Evolutionary conservation across 345 rosid species (phyloP), one percentile per base, ranked within the genome.

Genomic region (Conringia planisiliqua): DNA sequence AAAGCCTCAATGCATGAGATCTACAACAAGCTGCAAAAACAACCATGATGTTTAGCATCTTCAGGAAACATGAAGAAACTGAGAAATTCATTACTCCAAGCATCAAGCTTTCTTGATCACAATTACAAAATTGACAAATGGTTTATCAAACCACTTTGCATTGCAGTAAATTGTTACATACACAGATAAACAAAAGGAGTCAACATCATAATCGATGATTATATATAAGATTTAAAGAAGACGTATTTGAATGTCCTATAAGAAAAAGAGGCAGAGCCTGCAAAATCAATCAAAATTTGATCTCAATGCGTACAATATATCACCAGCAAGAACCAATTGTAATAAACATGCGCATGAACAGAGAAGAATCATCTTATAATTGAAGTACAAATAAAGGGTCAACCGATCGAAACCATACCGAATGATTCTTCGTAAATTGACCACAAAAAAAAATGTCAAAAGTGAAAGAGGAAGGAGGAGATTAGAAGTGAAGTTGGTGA

Each of bases 401-500:
- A 40, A 62, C 54, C 10, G 44, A 72, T 62, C 22, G 30, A 52
- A 40, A 62, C 35, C 26, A 52, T 40, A 42, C 63, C 12, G 39
- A 35, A 36, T 3, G 33, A 16, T 22, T 60, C 10, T 58, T 59
- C 1, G 60, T 47, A 11, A 2, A 33, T 35, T 71, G 75, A 71
- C 60, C 39, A n/a, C n/a, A 12, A 29, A 10, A 24, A 47, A 26
- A 18, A 14, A 20, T 22, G 38, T 51, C 24, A 52, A 35, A 55
- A 38, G 42, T 11, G 59, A 24, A 36, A 47, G 39, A 24, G 6
- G 60, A 60, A 22, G 24, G 24, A 18, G 5, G 56, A 24, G 77
- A 55, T 55, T 32, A 44, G 72, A 73, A 36, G 10, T 73, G 63
- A 56, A 73, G 65, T 44, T 55, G 58, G 47, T 64, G 58, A 22